These are phyloP conservation scores for Cladochytrium tenue DNA, from an alignment of 371 early-diverging fungal genomes.

Conservation along the genomic window DNA sequence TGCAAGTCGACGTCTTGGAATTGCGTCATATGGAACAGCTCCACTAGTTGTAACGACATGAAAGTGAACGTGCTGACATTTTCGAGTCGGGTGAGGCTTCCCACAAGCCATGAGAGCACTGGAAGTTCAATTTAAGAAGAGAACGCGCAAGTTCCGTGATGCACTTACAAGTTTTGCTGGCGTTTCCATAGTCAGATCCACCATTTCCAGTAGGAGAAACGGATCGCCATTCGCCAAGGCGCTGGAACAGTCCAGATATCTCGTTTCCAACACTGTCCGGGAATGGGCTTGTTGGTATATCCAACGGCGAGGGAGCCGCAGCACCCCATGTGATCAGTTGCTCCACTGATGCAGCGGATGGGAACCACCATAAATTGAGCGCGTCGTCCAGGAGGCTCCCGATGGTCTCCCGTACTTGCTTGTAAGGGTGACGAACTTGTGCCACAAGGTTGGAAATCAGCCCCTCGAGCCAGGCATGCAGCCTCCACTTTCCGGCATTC, in stretches of 20 bases:
- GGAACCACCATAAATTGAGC: constrained; percentile 67
- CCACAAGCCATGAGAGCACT: constrained; percentile 71
- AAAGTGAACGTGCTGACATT: constrained; percentile 46
- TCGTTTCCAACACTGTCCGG: neutral
- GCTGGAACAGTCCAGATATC: too few relatives aligned
- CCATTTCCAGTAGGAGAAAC: too few relatives aligned
- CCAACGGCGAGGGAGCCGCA: neutral
- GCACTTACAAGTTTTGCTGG: constrained; percentile 71
- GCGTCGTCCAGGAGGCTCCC: constrained; percentile 71
- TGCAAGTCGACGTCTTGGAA: constrained; percentile 74
- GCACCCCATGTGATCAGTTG: constrained; percentile 30
- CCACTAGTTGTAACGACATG: constrained; percentile 55
- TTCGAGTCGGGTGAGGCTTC: constrained; percentile 39
- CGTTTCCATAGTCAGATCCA: constrained; percentile 66
- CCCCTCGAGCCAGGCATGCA: constrained; percentile 44
- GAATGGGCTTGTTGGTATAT: neutral
- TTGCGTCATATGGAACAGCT: constrained; percentile 73
- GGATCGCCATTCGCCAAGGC: too few relatives aligned
- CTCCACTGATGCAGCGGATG: constrained; percentile 51
- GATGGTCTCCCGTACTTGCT: constrained; percentile 81
- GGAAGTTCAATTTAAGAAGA: too few relatives aligned
- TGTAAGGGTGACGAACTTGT: constrained; percentile 77
- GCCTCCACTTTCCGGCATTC: constrained; percentile 68
- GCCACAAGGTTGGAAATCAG: constrained; percentile 57
- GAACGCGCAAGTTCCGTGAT: too few relatives aligned